Evolutionary conservation across 2,329 filamentous ascomycete genomes (phyloP).

Genomic region (Microcyclosporella mali): DNA sequence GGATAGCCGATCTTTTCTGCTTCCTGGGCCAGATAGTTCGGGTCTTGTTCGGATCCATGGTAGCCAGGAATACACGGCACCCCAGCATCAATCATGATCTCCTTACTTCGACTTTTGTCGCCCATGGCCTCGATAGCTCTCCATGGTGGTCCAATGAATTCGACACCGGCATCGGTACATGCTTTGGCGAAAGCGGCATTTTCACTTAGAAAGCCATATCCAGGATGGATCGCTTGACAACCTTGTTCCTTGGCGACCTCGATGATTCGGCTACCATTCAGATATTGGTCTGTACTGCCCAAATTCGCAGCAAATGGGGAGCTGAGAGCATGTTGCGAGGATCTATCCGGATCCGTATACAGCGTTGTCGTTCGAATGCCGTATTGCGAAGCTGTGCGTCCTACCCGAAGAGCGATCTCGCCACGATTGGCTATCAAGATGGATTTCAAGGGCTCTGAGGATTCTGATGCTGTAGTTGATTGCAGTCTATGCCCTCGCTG

Average conservation of each 20-base stretch:
- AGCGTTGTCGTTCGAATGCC: slow-evolving; percentile 91
- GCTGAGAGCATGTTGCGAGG: slow-evolving; percentile 79
- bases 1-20: slow-evolving; percentile 66
- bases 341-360: slow-evolving; percentile 86
- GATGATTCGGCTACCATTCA: slow-evolving; percentile 91
- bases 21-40: slow-evolving; percentile 55
- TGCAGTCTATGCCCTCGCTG: slow-evolving; percentile 20
- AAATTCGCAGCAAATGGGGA: slow-evolving; percentile 80
- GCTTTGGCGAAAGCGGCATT: slow-evolving; percentile 84
- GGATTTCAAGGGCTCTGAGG: slow-evolving; percentile 43
- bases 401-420: slow-evolving; percentile 91
- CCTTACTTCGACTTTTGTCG: slow-evolving; percentile 84
- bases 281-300: slow-evolving; percentile 75
- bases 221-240: slow-evolving; percentile 88
- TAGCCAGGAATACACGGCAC: slow-evolving; percentile 97
- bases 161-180: slow-evolving; percentile 81
- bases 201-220: slow-evolving; percentile 91
- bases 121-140: slow-evolving; percentile 78
- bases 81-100: slow-evolving; percentile 93
- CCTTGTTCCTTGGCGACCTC: slow-evolving; percentile 76
- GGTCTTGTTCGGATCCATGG: slow-evolving; percentile 76
- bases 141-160: slow-evolving; percentile 86
- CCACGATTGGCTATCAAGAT: slow-evolving; percentile 95
- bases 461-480: slow-evolving; percentile 15
- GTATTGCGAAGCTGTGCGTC: slow-evolving; percentile 77